Base-by-base conservation (phyloP, 306 rosid genomes). In the Pueraria montana region DNA sequence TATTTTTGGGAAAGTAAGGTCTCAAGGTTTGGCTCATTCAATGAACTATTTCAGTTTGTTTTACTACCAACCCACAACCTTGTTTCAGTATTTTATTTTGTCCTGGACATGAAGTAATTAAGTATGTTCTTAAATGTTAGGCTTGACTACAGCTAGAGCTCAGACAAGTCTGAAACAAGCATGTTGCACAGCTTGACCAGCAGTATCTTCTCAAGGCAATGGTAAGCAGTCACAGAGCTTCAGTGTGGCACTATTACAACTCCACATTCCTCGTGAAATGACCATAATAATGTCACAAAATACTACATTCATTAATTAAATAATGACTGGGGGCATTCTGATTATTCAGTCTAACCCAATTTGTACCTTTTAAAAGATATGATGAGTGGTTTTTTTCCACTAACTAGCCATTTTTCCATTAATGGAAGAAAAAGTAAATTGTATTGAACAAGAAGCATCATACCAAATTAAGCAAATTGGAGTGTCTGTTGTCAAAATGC, bases 401-500 rank as follows among this genome's bases (percentile, higher is more conserved):
- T 62, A 49, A 49, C 59, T 50, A 72, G 65, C 26, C 40, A 48
- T 26, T 72, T 82, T 45, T 18, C 3, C 67, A 75, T n/a, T 34
- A 70, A 72, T 14, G 49, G 32, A 62, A 79, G 38, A 50, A 83
- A 71, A 68, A 34, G 27, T 43, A 42, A 26, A 74, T 61, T 27
- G 67, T 74, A 24, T 50, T 52, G 77, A 68, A 46, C 30, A 81
- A 74, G 63, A 81, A 50, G 30, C 18, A 67, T 49, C 89, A 26
- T 87, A 91, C 96, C 91, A 64, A 85, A 81, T 91, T 89, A 74
- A 91, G 83, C 77, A 89, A 87, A 87, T 90, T 86, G 82, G 87
- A 83, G 73, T 93, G 97, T 83, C 94, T 90, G 80, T 90, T 87
- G 83, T 93, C 92, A 58, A 90, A 93, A 87, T 93, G 96, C 82